Conservation (phyloP, 345 rosid genomes). For the Trapa incisa region DNA sequence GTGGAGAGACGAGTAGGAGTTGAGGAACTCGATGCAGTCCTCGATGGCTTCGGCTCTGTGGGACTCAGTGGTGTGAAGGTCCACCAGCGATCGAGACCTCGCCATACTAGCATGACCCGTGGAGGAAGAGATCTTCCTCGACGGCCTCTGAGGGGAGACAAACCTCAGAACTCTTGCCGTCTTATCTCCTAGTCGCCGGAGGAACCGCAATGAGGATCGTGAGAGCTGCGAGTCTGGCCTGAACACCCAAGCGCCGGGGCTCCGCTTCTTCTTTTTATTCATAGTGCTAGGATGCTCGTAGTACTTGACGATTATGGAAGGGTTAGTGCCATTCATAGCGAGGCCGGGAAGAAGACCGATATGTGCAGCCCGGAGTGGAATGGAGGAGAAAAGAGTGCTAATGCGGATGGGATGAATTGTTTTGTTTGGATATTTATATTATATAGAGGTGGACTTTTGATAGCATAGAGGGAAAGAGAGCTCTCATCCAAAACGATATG, state of each 20-base stretch:
- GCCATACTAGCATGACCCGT: conserved; percentile 12
- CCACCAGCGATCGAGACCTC: conserved; percentile 64
- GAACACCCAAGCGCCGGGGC: conserved; percentile 31
- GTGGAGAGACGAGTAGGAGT: conserved; percentile 40
- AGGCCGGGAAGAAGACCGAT: conserved; percentile 23
- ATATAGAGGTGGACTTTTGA: no score
- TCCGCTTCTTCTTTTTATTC: conserved; percentile 22
- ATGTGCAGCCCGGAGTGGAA: no score
- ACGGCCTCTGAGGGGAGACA: conserved; percentile 31
- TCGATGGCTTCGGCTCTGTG: conserved; percentile 80
- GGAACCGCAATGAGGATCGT: conserved; percentile 31
- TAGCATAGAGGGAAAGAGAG: no score
- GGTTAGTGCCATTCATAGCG: conserved; percentile 20
- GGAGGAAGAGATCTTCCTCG: conserved; percentile 32
- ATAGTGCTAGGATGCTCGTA: conserved; percentile 20
- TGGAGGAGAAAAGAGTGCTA: no score
- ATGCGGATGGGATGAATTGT: conserved; percentile 18
- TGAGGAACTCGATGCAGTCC: conserved; percentile 87
- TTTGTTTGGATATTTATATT: conserved; percentile 36
- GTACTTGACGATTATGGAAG: conserved; percentile 29
- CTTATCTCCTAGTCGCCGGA: conserved; percentile 45
- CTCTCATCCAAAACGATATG: no score
- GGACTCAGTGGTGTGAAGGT: conserved; percentile 39
- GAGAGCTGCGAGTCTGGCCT: conserved; percentile 22
- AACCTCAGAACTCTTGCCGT: conserved; percentile 39